phyloP scores from a whole-genome alignment of 2,329 filamentous ascomycete genomes.

The Colletotrichum somersetense region DNA sequence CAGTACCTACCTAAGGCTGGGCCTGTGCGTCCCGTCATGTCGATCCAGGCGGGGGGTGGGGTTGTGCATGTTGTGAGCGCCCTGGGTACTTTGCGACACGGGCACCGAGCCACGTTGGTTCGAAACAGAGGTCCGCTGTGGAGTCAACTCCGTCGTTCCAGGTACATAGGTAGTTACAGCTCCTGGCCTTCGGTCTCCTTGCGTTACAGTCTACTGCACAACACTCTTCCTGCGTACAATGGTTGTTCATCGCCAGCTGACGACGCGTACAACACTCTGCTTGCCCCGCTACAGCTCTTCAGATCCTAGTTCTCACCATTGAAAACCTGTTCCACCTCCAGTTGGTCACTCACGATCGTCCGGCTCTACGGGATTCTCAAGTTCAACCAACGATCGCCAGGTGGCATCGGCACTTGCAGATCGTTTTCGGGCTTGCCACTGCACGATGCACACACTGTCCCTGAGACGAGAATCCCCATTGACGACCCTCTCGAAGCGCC shows the following conservation, averaged over 20 bases:
- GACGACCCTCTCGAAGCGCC: neutral
- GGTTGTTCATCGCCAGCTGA: neutral
- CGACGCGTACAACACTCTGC: neutral
- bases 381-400: neutral
- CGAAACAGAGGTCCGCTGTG: slow-evolving; percentile 27
- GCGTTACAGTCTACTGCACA: neutral
- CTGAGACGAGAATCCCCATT: slow-evolving; percentile 3
- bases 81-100: neutral
- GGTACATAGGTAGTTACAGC: neutral
- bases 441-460: slow-evolving; percentile 20
- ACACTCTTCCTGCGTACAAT: neutral
- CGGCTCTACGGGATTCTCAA: neutral
- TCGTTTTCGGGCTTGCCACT: neutral
- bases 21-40: slow-evolving; percentile 17
- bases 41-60: neutral
- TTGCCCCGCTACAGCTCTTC: neutral
- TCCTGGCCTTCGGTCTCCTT: slow-evolving; percentile 10
- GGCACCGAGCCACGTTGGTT: neutral
- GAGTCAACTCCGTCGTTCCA: slow-evolving; percentile 27
- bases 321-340: neutral
- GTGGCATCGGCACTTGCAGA: neutral
- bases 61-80: too few species aligned
- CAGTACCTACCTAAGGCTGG: slow-evolving; percentile 4
- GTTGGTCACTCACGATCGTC: neutral
- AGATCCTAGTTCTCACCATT: neutral